phyloP scores from a whole-genome alignment of 495 filamentous ascomycete species.

The Xylaria castorea region DNA sequence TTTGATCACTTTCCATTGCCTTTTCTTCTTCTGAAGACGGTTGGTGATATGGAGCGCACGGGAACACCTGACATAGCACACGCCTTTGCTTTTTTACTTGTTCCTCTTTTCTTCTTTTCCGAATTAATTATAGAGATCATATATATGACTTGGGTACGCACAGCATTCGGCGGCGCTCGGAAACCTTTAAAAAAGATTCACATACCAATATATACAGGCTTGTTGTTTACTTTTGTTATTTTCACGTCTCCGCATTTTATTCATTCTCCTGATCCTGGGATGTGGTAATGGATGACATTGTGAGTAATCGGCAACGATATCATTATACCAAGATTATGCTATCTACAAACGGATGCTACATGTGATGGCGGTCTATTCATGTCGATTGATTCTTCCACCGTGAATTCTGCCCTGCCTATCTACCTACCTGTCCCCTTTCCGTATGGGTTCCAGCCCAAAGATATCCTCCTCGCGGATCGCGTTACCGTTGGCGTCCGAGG shows the following conservation, averaged over 20 bases:
- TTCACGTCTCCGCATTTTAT: background rate
- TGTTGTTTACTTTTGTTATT: background rate
- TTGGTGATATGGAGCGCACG: background rate
- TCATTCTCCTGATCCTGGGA: background rate
- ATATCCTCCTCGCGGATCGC: constrained; percentile 49
- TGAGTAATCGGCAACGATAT: background rate
- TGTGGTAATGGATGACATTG: background rate
- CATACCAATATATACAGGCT: constrained; percentile 21
- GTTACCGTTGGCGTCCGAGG: constrained; percentile 35
- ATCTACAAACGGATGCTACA: background rate
- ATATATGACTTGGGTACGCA: constrained; percentile 12
- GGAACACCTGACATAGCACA: background rate
- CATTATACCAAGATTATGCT: background rate
- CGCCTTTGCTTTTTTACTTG: background rate
- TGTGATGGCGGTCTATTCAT: background rate
- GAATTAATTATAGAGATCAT: constrained; percentile 23
- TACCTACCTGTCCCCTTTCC: background rate
- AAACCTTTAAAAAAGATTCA: constrained; percentile 25
- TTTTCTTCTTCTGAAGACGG: background rate
- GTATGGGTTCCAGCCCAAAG: constrained; percentile 54
- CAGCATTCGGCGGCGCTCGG: constrained; percentile 31
- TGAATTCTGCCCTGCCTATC: background rate
- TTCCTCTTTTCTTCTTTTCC: background rate
- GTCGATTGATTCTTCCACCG: background rate
- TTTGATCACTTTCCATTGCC: background rate